Evolutionary conservation across 352 stramenopile genomes (phyloP), one percentile per base, ranked within the genome.

Genomic region (Pythium dissotocum): DNA sequence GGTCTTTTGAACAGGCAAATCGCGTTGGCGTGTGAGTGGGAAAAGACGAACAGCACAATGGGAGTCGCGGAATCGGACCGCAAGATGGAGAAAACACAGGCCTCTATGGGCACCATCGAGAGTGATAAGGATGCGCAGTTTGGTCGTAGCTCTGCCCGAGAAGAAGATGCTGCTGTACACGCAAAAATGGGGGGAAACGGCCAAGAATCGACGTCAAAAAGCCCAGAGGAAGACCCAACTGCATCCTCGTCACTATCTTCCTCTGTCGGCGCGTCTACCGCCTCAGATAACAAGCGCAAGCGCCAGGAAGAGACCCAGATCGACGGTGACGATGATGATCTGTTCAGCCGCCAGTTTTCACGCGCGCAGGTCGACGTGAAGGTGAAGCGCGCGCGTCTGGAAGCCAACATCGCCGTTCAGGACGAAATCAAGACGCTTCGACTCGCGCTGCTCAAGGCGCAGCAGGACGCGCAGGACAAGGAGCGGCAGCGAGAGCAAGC

Each of bases 361-460:
- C 58, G 53, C 24, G 79, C 75, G 24, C 83, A 91, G 61, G 9
- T 91, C 35, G 72, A 78, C 33, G 73, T 68, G 30, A 84, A 84
- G 53, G 67, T 86, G 49, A 78, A 83, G 38, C 79, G 87, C 60
- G 78, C 80, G 36, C 83, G 82, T 10, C 66, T 86, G 6, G 81
- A 90, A 48, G 65, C 75, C 8, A 88, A 84, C 55, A 72, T 88
- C 55, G 74, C 65, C n/a, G 73, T 75, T 5, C 72, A 90, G 33
- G 80, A 75, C 4, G 73, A 89, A 58, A 53, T 85, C 51, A 67
- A 83, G 54, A 70, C 42, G 38, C 55, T 79, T 33, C 75, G 72
- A 51, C 83, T 85, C 57, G 69, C 78, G 71, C 72, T 90, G 14
- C 56, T 89, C 16, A 65, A 77, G 60, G 59, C 85, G 33, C 52